These are phyloP conservation scores for Oryza nivara DNA, from an alignment of 176 grass and related monocot species.

Conservation along the genomic window DNA sequence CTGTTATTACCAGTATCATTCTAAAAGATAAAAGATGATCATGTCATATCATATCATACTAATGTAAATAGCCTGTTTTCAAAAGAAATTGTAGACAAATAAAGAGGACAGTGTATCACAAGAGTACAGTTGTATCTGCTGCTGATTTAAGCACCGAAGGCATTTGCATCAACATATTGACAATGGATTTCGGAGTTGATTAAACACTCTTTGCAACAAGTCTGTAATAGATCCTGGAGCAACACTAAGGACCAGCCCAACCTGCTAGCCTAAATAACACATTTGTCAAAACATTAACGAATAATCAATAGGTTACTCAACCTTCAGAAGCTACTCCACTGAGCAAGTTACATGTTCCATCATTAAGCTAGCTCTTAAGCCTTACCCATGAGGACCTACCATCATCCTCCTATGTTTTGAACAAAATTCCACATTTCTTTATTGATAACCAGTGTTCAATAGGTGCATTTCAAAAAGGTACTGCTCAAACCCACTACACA, in stretches of 20 bases:
- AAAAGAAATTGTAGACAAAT: slow-evolving; percentile 8
- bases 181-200: not conserved
- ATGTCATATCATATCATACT: slow-evolving; percentile 6
- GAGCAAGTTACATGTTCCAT: not conserved
- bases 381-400: not conserved
- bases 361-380: not conserved
- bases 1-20: slow-evolving; percentile 29
- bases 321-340: not conserved
- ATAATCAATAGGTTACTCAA: slow-evolving; percentile 10
- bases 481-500: not conserved
- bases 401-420: not conserved
- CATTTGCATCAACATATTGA: slow-evolving; percentile 9
- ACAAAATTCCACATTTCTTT: not conserved
- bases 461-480: slow-evolving; percentile 3
- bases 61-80: not conserved
- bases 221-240: not conserved
- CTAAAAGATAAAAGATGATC: slow-evolving; percentile 2
- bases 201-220: slow-evolving; percentile 15
- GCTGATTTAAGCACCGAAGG: not conserved
- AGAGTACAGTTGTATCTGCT: not conserved
- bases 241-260: slow-evolving; percentile 4
- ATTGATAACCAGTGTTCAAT: not conserved
- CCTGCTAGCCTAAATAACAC: not conserved
- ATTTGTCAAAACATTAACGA: slow-evolving; percentile 4
- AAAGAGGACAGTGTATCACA: slow-evolving; percentile 8